Evolutionary conservation across 2,329 filamentous ascomycete species (phyloP).

Genomic region (Grosmannia clavigera): DNA sequence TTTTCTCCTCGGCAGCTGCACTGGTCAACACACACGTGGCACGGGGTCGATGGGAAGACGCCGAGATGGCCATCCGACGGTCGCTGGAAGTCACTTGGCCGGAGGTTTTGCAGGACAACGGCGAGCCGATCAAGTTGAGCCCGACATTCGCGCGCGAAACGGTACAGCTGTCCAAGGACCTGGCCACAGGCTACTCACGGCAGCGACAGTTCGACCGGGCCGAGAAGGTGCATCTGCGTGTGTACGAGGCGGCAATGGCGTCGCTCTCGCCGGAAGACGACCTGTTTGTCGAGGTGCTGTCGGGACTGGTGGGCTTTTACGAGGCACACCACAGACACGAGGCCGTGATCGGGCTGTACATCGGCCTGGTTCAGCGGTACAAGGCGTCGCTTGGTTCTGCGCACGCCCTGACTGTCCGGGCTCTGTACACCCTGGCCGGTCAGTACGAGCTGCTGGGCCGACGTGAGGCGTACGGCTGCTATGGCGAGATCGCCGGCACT

Average conservation of each 20-base stretch:
- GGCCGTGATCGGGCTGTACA: constrained; percentile 24
- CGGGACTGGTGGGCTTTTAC: constrained; percentile 21
- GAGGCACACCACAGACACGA: constrained; percentile 25
- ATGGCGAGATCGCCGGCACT: constrained; percentile 23
- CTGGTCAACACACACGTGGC: constrained; percentile 21
- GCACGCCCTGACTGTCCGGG: constrained; percentile 23
- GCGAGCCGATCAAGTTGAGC: constrained; percentile 15
- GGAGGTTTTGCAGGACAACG: constrained; percentile 20
- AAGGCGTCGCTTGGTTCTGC: constrained; percentile 16
- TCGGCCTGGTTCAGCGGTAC: constrained; percentile 22
- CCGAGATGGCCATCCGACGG: constrained; percentile 21
- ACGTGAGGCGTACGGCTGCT: constrained; percentile 21
- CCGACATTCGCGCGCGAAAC: constrained; percentile 21
- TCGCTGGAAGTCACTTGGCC: constrained; percentile 28
- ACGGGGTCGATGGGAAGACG: constrained; percentile 21
- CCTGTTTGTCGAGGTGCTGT: constrained; percentile 17
- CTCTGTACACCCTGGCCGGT: constrained; percentile 19
- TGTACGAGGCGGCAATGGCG: constrained; percentile 22
- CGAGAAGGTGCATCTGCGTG: constrained; percentile 23
- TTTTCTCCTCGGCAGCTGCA: constrained; percentile 23
- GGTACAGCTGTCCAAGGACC: constrained; percentile 20
- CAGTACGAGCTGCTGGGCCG: constrained; percentile 18
- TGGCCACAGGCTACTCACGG: constrained; percentile 23
- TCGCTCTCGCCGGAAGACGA: constrained; percentile 20
- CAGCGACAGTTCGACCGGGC: constrained; percentile 25